phyloP scores from a whole-genome alignment of 2,329 filamentous ascomycete genomes.

The Talaromyces sp. region DNA sequence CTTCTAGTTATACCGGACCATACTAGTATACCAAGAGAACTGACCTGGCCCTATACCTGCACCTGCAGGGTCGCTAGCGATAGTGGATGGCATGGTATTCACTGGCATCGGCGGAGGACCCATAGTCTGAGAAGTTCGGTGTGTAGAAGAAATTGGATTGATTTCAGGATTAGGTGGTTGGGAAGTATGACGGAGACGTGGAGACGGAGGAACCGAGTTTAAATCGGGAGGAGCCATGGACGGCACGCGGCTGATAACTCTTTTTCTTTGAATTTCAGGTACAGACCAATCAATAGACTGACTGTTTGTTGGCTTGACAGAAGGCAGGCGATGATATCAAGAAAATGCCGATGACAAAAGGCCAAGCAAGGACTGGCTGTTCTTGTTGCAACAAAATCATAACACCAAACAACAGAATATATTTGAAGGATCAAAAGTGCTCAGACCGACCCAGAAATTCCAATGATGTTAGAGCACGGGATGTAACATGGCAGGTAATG shows the following conservation, averaged over 20 bases:
- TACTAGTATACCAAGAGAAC: constrained; percentile 3
- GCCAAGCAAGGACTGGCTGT: background rate
- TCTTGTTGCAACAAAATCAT: background rate
- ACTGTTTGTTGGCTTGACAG: background rate
- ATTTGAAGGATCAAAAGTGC: background rate
- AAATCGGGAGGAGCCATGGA: constrained; percentile 46
- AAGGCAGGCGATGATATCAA: background rate
- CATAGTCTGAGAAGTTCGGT: constrained; percentile 47
- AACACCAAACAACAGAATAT: background rate
- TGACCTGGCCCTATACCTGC: constrained; percentile 39
- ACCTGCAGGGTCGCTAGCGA: constrained; percentile 32
- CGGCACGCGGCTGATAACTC: background rate
- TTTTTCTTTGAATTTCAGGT: background rate
- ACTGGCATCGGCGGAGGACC: constrained; percentile 35
- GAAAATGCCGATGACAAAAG: background rate
- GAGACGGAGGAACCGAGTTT: constrained; percentile 39
- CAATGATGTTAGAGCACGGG: background rate
- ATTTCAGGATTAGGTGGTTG: constrained; percentile 26
- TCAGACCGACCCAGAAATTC: background rate
- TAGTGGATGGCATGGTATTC: constrained; percentile 23
- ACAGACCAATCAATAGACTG: background rate
- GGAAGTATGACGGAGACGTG: constrained; percentile 29
- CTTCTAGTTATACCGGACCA: background rate
- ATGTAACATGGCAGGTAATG: background rate
- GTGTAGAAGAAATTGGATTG: constrained; percentile 37